phyloP scores from a whole-genome alignment of 2,329 filamentous ascomycete species.

The Talaromyces sp. region DNA sequence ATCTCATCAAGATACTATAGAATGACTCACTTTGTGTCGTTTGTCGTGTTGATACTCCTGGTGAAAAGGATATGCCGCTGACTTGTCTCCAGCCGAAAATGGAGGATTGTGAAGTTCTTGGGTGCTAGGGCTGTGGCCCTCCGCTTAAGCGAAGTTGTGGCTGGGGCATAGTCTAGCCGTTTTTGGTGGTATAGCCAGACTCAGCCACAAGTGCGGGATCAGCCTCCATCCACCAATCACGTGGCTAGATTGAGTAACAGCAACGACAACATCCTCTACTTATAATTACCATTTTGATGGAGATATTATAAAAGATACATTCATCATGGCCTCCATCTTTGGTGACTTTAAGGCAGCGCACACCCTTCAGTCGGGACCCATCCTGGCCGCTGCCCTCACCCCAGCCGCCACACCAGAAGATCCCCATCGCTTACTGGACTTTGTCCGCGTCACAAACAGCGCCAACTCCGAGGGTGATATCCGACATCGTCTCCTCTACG shows the following conservation, averaged over 20 bases:
- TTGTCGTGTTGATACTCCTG: slow-evolving; percentile 44
- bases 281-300: background rate
- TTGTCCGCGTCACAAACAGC: slow-evolving; percentile 68
- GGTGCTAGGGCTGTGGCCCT: slow-evolving; percentile 45
- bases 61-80: slow-evolving; percentile 35
- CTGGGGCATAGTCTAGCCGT: slow-evolving; percentile 29
- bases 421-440: slow-evolving; percentile 63
- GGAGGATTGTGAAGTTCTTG: slow-evolving; percentile 42
- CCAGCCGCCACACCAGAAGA: slow-evolving; percentile 64
- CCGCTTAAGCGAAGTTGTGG: slow-evolving; percentile 41
- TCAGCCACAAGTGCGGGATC: slow-evolving; percentile 20
- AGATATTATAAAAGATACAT: background rate
- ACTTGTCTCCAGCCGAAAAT: slow-evolving; percentile 30
- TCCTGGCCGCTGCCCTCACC: slow-evolving; percentile 70
- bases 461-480: slow-evolving; percentile 67
- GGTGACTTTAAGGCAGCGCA: slow-evolving; percentile 70
- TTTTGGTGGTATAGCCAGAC: slow-evolving; percentile 11
- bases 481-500: slow-evolving; percentile 66
- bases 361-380: slow-evolving; percentile 62
- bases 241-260: background rate
- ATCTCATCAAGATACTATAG: slow-evolving; percentile 22
- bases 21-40: slow-evolving; percentile 27
- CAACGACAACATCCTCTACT: background rate
- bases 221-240: slow-evolving; percentile 15
- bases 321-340: slow-evolving; percentile 69